These are phyloP conservation scores for Penicillium riverlandense DNA, from an alignment of 495 filamentous ascomycete genomes.

Conservation along the genomic window DNA sequence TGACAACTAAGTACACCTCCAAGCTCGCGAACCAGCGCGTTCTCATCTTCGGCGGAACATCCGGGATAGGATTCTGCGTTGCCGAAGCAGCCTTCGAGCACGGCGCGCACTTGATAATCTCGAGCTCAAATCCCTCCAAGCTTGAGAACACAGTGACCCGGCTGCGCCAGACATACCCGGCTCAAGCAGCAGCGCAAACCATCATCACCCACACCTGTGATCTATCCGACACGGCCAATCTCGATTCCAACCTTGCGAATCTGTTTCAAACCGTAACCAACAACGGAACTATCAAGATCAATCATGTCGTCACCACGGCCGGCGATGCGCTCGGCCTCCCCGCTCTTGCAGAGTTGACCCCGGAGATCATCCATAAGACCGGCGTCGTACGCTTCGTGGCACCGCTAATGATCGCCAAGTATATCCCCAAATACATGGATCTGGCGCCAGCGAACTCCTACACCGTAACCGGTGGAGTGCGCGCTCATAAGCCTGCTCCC, in stretches of 20 bases:
- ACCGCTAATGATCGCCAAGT: slow-evolving; percentile 48
- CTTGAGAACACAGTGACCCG: slow-evolving; percentile 33
- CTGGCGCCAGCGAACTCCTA: slow-evolving; percentile 34
- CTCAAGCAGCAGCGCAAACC: slow-evolving; percentile 2
- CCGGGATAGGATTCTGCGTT: slow-evolving; percentile 49
- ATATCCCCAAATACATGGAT: slow-evolving; percentile 37
- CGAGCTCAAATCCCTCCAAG: slow-evolving; percentile 41
- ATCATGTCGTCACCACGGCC: slow-evolving; percentile 58
- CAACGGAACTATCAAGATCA: slow-evolving; percentile 25
- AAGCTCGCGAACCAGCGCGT: slow-evolving; percentile 23
- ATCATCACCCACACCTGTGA: slow-evolving; percentile 39
- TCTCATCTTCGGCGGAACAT: slow-evolving; percentile 47
- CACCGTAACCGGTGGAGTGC: slow-evolving; percentile 47
- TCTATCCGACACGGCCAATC: slow-evolving; percentile 28
- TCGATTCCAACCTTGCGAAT: slow-evolving; percentile 37
- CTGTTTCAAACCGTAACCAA: slow-evolving; percentile 33
- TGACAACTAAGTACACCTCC: slow-evolving; percentile 20
- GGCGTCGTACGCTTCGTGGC: slow-evolving; percentile 47
- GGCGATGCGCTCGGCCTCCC: slow-evolving; percentile 34
- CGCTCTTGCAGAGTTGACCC: slow-evolving; percentile 28
- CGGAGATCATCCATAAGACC: slow-evolving; percentile 30
- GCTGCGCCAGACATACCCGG: slow-evolving; percentile 14
- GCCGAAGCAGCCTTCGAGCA: slow-evolving; percentile 46
- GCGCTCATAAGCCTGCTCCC: slow-evolving; percentile 38
- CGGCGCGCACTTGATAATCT: slow-evolving; percentile 45